A percentile compares a stretch with the other conserved stretches of the same genome.
Evolutionary conservation across 164 flowering plant genomes (phyloP).

Genomic region (Cinnamomum chago): DNA sequence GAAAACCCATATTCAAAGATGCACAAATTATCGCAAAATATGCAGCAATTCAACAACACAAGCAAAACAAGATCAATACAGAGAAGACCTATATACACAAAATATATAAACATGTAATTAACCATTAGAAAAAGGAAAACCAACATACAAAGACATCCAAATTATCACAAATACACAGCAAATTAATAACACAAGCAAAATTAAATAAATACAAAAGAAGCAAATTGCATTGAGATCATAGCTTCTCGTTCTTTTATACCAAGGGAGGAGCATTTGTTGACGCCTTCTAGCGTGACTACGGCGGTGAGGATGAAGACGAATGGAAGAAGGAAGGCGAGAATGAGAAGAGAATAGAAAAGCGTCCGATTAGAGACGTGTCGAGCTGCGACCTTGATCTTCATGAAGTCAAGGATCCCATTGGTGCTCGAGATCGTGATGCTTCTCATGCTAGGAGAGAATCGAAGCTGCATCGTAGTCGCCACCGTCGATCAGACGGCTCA

Average conservation of each 20-base stretch:
- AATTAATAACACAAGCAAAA: background rate
- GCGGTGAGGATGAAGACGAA: constrained; percentile 98
- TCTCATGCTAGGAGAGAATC: constrained; percentile 99
- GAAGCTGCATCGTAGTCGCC: constrained; percentile 91
- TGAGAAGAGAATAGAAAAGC: constrained; percentile 79
- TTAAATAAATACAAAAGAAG: background rate
- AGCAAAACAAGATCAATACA: background rate
- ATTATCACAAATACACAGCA: background rate
- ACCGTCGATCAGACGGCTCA: constrained; percentile 23
- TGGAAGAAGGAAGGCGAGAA: constrained; percentile 85
- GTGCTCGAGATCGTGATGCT: constrained; percentile 84
- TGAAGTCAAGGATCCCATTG: constrained; percentile 79
- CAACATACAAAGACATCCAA: background rate
- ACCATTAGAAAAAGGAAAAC: background rate
- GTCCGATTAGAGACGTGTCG: constrained; percentile 89
- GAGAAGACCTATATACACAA: background rate
- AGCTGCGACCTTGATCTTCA: constrained; percentile 99
- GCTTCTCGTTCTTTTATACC: constrained; percentile 36
- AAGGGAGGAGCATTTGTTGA: constrained; percentile 95
- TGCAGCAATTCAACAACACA: background rate
- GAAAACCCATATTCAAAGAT: background rate
- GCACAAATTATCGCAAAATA: background rate
- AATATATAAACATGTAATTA: too few species aligned
- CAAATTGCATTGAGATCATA: background rate
- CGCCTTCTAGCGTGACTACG: constrained; percentile 95